Evolutionary conservation across 2,329 filamentous ascomycete genomes (phyloP).

Genomic region (Cadophora sp.): DNA sequence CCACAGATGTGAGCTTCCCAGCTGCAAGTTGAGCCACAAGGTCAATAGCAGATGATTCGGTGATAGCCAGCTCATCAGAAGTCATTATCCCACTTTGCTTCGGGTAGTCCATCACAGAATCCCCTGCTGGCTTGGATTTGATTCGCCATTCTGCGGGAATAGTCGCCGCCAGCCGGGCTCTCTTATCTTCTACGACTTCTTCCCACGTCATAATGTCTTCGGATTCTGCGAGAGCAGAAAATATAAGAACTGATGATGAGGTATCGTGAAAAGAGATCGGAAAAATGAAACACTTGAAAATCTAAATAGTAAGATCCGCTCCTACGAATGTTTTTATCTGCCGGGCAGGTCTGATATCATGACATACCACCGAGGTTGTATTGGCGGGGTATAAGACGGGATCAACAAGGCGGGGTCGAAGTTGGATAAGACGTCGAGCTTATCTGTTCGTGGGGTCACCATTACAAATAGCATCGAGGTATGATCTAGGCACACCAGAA

Average conservation of each 20-base stretch:
- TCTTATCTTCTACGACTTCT: conserved; percentile 34
- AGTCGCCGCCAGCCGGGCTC: conserved; percentile 30
- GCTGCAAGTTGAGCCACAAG: conserved; percentile 30
- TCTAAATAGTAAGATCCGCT: neutral
- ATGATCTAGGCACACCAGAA: neutral
- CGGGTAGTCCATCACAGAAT: conserved; percentile 36
- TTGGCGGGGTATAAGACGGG: neutral
- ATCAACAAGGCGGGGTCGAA: neutral
- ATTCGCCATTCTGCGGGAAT: conserved; percentile 39
- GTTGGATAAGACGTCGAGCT: conserved; percentile 5
- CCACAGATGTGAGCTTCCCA: conserved; percentile 14
- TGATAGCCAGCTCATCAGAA: conserved; percentile 38
- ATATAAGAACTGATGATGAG: neutral
- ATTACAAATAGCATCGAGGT: conserved; percentile 8
- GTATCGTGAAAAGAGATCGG: neutral
- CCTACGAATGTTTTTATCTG: neutral
- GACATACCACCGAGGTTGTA: neutral
- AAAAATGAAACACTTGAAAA: neutral
- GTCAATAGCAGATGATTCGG: conserved; percentile 37
- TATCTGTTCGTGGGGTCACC: conserved; percentile 3
- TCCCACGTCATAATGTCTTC: conserved; percentile 33
- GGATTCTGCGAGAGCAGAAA: neutral
- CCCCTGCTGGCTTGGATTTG: conserved; percentile 26
- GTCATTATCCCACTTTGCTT: conserved; percentile 38
- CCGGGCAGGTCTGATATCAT: neutral